These are phyloP conservation scores for Coix lacrymajobi DNA, from an alignment of 176 grass and related monocot species.

Conservation along the genomic window DNA sequence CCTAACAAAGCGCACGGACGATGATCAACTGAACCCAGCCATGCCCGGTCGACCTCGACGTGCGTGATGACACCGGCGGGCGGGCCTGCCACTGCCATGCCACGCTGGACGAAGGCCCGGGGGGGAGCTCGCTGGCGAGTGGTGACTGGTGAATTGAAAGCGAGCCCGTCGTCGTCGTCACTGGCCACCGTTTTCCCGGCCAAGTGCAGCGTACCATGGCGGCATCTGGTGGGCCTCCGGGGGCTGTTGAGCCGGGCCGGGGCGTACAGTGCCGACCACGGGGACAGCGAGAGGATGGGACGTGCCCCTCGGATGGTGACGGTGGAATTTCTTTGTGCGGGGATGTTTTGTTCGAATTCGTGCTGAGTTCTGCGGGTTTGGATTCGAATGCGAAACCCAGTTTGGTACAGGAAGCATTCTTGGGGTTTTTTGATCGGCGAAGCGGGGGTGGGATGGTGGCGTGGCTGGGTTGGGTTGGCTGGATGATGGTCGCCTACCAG, in stretches of 20 bases:
- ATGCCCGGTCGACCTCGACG: not conserved
- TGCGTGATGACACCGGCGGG: not conserved
- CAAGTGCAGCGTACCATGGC: not conserved
- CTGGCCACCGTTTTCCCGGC: not conserved
- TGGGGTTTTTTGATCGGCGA: too few species aligned
- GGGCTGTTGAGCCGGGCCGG: not conserved
- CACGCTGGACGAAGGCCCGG: not conserved
- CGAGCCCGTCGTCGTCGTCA: not conserved
- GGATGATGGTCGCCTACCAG: not conserved
- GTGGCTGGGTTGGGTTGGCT: not conserved
- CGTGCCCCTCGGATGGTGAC: not conserved
- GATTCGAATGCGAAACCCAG: not conserved
- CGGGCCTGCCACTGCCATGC: not conserved
- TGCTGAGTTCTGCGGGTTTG: not conserved
- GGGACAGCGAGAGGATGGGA: not conserved
- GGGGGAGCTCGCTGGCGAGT: not conserved
- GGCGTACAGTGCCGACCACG: not conserved
- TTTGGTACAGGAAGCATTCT: not conserved
- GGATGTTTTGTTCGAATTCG: too few species aligned
- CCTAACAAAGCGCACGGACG: not conserved
- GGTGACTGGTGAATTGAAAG: not conserved
- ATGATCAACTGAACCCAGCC: slow-evolving; percentile 1
- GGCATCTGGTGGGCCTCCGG: not conserved
- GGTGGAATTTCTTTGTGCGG: not conserved
- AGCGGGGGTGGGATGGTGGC: not conserved